Percentiles rank a stretch among this genome's conserved stretches.
Evolutionary conservation across 352 stramenopile genomes (phyloP).

Genomic region (Globisporangium echinulatum): DNA sequence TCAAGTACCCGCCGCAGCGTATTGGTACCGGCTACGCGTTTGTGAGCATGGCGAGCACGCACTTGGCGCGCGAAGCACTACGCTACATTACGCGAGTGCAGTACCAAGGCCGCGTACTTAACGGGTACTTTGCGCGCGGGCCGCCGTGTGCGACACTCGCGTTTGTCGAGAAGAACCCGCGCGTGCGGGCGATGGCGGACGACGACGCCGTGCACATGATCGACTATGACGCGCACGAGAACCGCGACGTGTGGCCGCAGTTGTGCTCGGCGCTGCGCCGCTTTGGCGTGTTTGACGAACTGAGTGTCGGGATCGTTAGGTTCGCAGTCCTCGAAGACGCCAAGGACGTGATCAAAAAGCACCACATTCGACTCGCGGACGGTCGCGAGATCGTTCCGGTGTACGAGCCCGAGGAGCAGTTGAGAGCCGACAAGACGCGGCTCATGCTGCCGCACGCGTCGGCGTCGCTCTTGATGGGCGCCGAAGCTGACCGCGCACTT

Average conservation of each 20-base stretch:
- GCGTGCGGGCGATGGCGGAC: slow-evolving; percentile 21
- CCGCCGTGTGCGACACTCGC: slow-evolving; percentile 53
- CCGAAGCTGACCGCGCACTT: neutral
- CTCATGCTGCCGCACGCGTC: no score
- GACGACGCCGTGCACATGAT: slow-evolving; percentile 37
- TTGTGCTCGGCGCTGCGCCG: slow-evolving; percentile 34
- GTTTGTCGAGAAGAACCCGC: slow-evolving; percentile 50
- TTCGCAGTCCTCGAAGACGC: slow-evolving; percentile 28
- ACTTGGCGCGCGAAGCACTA: slow-evolving; percentile 51
- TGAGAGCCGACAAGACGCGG: slow-evolving; percentile 40
- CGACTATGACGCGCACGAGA: slow-evolving; percentile 32
- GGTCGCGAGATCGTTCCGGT: slow-evolving; percentile 52
- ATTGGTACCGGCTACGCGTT: slow-evolving; percentile 60
- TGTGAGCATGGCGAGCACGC: slow-evolving; percentile 45
- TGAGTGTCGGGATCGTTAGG: slow-evolving; percentile 6
- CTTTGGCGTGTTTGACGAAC: slow-evolving; percentile 40
- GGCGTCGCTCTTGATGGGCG: neutral
- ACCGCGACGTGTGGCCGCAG: slow-evolving; percentile 37
- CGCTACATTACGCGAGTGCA: slow-evolving; percentile 32
- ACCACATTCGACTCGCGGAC: slow-evolving; percentile 32
- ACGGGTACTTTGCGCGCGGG: slow-evolving; percentile 65
- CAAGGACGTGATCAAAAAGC: slow-evolving; percentile 48
- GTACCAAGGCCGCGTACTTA: slow-evolving; percentile 32
- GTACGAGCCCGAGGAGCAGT: slow-evolving; percentile 66
- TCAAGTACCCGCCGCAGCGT: slow-evolving; percentile 35